Percentiles rank a stretch among this genome's conserved stretches.
These are phyloP conservation scores for Puccinellia tenuiflora DNA, from an alignment of 176 grass and related monocot species.

Conservation along the genomic window DNA sequence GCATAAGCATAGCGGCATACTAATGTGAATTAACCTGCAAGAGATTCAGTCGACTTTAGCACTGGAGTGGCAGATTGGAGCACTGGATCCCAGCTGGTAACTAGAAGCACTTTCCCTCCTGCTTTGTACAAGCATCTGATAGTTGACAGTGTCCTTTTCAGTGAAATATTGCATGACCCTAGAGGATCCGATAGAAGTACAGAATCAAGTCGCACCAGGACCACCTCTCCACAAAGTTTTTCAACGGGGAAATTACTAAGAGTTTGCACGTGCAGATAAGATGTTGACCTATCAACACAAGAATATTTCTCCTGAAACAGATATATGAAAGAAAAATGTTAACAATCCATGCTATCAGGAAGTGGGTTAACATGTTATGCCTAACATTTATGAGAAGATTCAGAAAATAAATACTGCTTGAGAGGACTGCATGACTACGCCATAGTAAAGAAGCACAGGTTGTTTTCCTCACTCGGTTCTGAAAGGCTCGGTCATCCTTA, in stretches of 20 bases:
- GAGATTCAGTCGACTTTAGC: slow-evolving; percentile 43
- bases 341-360: slow-evolving; percentile 8
- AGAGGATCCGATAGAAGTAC: slow-evolving; percentile 34
- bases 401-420: background rate
- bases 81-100: slow-evolving; percentile 51
- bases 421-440: background rate
- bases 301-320: slow-evolving; percentile 35
- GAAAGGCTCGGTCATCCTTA: background rate
- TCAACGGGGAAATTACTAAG: slow-evolving; percentile 67
- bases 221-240: slow-evolving; percentile 69
- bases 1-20: background rate
- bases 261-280: slow-evolving; percentile 71
- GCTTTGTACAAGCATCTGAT: slow-evolving; percentile 80
- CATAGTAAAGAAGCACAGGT: background rate
- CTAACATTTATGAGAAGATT: background rate
- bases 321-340: slow-evolving; percentile 16
- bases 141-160: slow-evolving; percentile 58
- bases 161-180: slow-evolving; percentile 37
- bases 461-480: background rate
- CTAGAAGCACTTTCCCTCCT: slow-evolving; percentile 63
- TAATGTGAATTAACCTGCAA: slow-evolving; percentile 62
- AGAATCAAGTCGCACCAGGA: slow-evolving; percentile 73
- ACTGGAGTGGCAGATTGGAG: slow-evolving; percentile 36
- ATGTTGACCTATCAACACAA: slow-evolving; percentile 19
- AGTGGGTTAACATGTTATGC: background rate